Percentiles rank a stretch among this genome's conserved stretches.
Conservation (phyloP, 2,329 filamentous ascomycete genomes). For the Teratosphaeria nubilosa region DNA sequence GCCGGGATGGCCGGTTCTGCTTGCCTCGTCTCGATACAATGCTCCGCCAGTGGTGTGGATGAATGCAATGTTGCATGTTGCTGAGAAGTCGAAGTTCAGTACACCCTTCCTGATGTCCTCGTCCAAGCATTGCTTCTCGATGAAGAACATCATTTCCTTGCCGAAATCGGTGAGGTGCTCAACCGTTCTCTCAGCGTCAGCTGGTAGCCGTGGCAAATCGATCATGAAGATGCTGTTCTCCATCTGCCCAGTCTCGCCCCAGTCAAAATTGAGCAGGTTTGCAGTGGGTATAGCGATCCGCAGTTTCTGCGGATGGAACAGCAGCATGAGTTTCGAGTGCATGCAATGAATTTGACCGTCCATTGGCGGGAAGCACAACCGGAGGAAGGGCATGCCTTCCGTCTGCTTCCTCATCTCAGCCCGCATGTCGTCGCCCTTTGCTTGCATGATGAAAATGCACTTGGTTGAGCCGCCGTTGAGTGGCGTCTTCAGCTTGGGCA, state of each 20-base stretch:
- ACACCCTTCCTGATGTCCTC: slow-evolving; percentile 58
- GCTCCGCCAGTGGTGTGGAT: slow-evolving; percentile 60
- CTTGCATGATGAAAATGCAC: slow-evolving; percentile 50
- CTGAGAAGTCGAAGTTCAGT: slow-evolving; percentile 68
- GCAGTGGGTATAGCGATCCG: slow-evolving; percentile 79
- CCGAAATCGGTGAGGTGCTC: slow-evolving; percentile 48
- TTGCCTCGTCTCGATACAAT: slow-evolving; percentile 27
- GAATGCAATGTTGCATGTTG: slow-evolving; percentile 64
- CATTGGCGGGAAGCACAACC: slow-evolving; percentile 74
- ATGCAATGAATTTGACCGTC: slow-evolving; percentile 59
- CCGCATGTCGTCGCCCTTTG: slow-evolving; percentile 35
- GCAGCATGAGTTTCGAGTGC: slow-evolving; percentile 88
- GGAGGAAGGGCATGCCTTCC: slow-evolving; percentile 36
- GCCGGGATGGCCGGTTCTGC: slow-evolving; percentile 60
- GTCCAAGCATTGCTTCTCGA: slow-evolving; percentile 56
- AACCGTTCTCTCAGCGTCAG: slow-evolving; percentile 16
- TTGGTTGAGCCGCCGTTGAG: slow-evolving; percentile 48
- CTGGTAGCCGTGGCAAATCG: slow-evolving; percentile 59
- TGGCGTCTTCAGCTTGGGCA: slow-evolving; percentile 47
- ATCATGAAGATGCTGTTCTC: slow-evolving; percentile 91
- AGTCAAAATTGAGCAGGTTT: slow-evolving; percentile 77
- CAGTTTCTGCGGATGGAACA: slow-evolving; percentile 66
- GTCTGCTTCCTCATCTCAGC: slow-evolving; percentile 20
- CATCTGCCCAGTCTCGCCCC: slow-evolving; percentile 76
- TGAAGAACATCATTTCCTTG: slow-evolving; percentile 60